These are phyloP conservation scores for Eucalyptus globulus DNA, from an alignment of 345 rosid genomes.

Conservation along the genomic window DNA sequence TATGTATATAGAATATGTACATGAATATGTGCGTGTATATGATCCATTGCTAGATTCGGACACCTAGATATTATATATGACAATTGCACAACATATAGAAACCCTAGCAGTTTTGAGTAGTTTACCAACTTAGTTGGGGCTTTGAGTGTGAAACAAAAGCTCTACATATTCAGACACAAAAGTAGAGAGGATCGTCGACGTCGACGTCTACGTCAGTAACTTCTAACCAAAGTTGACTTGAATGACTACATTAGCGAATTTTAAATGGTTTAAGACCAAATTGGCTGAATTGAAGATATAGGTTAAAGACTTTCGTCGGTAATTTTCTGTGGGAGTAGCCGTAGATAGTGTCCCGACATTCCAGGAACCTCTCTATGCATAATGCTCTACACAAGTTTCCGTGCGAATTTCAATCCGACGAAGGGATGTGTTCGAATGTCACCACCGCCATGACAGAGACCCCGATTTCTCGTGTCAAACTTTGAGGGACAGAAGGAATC, in stretches of 20 bases:
- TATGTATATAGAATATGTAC: no score
- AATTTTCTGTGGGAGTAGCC: background rate
- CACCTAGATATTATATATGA: background rate
- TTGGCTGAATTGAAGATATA: background rate
- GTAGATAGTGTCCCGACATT: background rate
- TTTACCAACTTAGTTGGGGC: background rate
- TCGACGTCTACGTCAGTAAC: accelerated
- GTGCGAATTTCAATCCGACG: background rate
- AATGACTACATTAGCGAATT: background rate
- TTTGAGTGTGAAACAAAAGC: background rate
- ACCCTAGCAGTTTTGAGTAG: background rate
- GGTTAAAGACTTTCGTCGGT: background rate
- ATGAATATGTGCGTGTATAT: background rate
- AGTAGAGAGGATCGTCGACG: background rate
- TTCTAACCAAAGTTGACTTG: background rate
- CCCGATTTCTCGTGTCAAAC: background rate
- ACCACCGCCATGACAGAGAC: background rate
- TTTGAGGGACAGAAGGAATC: background rate
- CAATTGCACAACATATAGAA: background rate
- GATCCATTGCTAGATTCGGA: background rate
- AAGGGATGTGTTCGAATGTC: background rate
- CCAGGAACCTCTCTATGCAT: background rate
- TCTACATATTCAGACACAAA: no score
- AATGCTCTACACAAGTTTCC: background rate
- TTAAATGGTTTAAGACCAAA: background rate